Conservation (phyloP, 305 asterid species). For the Plantago rigida region DNA sequence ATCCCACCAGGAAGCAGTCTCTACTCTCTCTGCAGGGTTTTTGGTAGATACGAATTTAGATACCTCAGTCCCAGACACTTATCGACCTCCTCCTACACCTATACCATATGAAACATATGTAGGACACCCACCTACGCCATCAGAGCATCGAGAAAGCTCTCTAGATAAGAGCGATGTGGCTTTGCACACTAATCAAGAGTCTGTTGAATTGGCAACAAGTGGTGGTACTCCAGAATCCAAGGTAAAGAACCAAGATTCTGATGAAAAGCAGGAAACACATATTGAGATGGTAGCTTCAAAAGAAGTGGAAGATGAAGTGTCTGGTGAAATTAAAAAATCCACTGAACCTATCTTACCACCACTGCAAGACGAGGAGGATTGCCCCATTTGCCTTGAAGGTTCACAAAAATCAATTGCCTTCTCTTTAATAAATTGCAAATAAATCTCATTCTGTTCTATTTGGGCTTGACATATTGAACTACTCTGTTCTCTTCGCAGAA, state of each 20-base stretch:
- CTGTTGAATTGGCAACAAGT: slow-evolving; percentile 35
- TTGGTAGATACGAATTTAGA: slow-evolving; percentile 85
- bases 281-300: slow-evolving; percentile 32
- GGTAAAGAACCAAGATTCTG: slow-evolving; percentile 43
- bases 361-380: slow-evolving; percentile 66
- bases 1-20: slow-evolving; percentile 38
- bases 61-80: slow-evolving; percentile 73
- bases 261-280: slow-evolving; percentile 32
- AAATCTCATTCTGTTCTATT: slow-evolving; percentile 20
- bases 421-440: slow-evolving; percentile 9
- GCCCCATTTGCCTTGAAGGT: slow-evolving; percentile 96
- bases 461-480: slow-evolving; percentile 11
- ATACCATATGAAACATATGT: slow-evolving; percentile 54
- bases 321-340: slow-evolving; percentile 54
- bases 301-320: slow-evolving; percentile 46
- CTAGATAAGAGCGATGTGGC: slow-evolving; percentile 36
- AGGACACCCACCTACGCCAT: slow-evolving; percentile 39
- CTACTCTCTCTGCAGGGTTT: slow-evolving; percentile 52
- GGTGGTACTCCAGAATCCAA: slow-evolving; percentile 37
- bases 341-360: slow-evolving; percentile 31
- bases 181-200: slow-evolving; percentile 32
- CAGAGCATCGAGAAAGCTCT: slow-evolving; percentile 33
- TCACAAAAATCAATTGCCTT: slow-evolving; percentile 11
- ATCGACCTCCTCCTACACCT: slow-evolving; percentile 77
- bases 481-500: slow-evolving; percentile 38